Conservation (phyloP, 1,284 basidiomycete species). For the Ustilago hordei region DNA sequence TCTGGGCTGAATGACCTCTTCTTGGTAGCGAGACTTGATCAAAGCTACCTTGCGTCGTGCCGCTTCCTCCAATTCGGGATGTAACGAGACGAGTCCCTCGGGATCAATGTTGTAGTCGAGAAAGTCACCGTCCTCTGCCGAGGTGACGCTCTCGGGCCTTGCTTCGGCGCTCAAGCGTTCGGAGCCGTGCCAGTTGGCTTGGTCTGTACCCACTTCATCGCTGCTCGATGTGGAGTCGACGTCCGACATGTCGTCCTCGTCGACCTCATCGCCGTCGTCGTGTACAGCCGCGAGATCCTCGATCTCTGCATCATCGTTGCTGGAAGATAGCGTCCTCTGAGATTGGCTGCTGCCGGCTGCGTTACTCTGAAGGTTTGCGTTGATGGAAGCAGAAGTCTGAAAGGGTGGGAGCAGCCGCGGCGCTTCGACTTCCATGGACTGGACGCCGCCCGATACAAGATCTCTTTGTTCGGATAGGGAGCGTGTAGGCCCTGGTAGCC, state of each 20-base stretch:
- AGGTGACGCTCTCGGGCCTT: slow-evolving; percentile 54
- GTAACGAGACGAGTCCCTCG: slow-evolving; percentile 62
- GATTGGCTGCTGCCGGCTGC: slow-evolving; percentile 13
- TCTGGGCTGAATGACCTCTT: slow-evolving; percentile 57
- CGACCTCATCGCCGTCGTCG: slow-evolving; percentile 18
- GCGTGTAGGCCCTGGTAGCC: slow-evolving; percentile 22
- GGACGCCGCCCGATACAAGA: slow-evolving; percentile 25
- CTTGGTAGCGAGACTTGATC: slow-evolving; percentile 59
- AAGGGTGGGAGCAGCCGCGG: slow-evolving; percentile 37
- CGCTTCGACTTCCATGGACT: slow-evolving; percentile 50
- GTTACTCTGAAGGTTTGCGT: slow-evolving; percentile 10
- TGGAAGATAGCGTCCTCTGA: neutral
- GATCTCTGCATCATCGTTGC: slow-evolving; percentile 32
- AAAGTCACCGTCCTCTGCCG: slow-evolving; percentile 49
- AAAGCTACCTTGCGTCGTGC: slow-evolving; percentile 61
- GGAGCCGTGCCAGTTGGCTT: slow-evolving; percentile 41
- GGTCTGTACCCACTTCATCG: slow-evolving; percentile 29
- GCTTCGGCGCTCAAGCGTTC: slow-evolving; percentile 33
- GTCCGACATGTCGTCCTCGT: slow-evolving; percentile 48
- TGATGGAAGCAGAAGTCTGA: slow-evolving; percentile 25
- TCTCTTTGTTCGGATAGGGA: slow-evolving; percentile 37
- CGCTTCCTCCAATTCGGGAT: slow-evolving; percentile 61
- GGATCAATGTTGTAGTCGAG: slow-evolving; percentile 64
- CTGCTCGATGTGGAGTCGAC: slow-evolving; percentile 47
- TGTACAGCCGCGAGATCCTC: slow-evolving; percentile 21